phyloP scores from a whole-genome alignment of 2,329 filamentous ascomycete genomes.

The Diaporthe batatas region DNA sequence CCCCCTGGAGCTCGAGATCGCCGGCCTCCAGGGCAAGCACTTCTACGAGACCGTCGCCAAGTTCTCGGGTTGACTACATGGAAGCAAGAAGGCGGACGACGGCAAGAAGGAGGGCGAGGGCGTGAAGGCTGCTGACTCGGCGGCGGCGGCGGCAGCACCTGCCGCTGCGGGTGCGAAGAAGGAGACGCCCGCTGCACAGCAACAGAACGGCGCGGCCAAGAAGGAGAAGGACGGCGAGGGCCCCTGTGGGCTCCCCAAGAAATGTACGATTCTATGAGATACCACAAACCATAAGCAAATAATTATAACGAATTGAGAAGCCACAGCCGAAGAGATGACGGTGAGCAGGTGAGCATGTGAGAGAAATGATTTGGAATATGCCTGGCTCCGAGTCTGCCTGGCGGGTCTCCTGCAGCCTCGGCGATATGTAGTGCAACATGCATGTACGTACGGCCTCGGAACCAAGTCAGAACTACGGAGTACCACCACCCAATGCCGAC shows the following conservation, averaged over 20 bases:
- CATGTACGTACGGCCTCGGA: background rate
- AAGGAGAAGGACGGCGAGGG: constrained; percentile 64
- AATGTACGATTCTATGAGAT: constrained; percentile 76
- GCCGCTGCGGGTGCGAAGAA: constrained; percentile 39
- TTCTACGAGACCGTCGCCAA: constrained; percentile 86
- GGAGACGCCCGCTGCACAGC: constrained; percentile 40
- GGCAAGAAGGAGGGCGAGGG: constrained; percentile 43
- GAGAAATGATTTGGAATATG: background rate
- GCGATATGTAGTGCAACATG: too few relatives aligned
- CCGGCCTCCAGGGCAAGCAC: constrained; percentile 83
- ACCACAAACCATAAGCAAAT: background rate
- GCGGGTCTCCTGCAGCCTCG: too few relatives aligned
- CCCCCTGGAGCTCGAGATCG: constrained; percentile 81
- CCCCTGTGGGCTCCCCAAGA: constrained; percentile 82
- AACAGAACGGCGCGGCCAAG: constrained; percentile 41
- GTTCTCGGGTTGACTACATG: constrained; percentile 84
- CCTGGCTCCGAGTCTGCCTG: background rate
- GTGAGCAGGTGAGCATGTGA: background rate
- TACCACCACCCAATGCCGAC: background rate
- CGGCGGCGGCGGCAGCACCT: constrained; percentile 5
- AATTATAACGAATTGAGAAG: constrained; percentile 2
- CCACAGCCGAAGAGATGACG: background rate
- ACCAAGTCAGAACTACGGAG: too few relatives aligned
- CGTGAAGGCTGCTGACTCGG: too few relatives aligned
- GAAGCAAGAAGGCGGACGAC: constrained; percentile 54